Evolutionary conservation across 2,329 filamentous ascomycete species (phyloP).

Genomic region (Verticillium isaacii): DNA sequence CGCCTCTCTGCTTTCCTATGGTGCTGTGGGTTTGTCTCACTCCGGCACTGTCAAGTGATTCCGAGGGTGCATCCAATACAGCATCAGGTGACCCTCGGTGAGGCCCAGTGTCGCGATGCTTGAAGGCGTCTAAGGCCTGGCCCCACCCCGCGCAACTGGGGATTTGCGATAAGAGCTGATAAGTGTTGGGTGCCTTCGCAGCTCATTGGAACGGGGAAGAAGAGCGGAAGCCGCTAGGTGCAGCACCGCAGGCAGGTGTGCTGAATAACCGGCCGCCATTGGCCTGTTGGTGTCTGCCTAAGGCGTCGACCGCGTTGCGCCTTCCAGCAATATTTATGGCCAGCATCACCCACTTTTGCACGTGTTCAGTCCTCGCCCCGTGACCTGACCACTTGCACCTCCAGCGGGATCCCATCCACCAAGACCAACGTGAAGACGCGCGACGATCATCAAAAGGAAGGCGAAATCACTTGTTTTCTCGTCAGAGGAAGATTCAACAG

Average conservation of each 20-base stretch:
- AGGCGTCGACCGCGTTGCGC: slow-evolving; percentile 3
- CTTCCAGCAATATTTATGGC: slow-evolving; percentile 25
- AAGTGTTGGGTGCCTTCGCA: not conserved
- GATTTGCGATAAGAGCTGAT: not conserved
- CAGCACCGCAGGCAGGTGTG: slow-evolving; percentile 10
- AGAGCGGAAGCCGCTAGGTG: slow-evolving; percentile 2
- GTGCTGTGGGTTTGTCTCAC: slow-evolving; percentile 11
- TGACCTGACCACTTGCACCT: slow-evolving; percentile 21
- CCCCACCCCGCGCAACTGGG: not conserved
- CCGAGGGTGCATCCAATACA: slow-evolving; percentile 1
- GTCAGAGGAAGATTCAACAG: not conserved
- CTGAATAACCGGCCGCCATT: slow-evolving; percentile 3
- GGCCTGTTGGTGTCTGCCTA: slow-evolving; percentile 8
- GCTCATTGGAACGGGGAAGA: not conserved
- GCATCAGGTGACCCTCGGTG: slow-evolving; percentile 12
- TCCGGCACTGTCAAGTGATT: slow-evolving; percentile 13
- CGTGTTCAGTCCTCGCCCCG: slow-evolving; percentile 34
- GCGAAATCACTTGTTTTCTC: not conserved
- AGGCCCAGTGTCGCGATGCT: slow-evolving; percentile 5
- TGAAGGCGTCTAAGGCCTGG: not conserved
- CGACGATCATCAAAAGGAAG: not conserved
- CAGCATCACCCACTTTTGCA: slow-evolving; percentile 31
- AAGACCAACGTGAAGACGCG: not conserved
- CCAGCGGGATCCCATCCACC: not conserved
- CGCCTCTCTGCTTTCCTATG: not conserved